Evolutionary conservation across 208 protist genomes (phyloP), one percentile per base, ranked within the genome.

Genomic region (Borovskyia barvae): DNA sequence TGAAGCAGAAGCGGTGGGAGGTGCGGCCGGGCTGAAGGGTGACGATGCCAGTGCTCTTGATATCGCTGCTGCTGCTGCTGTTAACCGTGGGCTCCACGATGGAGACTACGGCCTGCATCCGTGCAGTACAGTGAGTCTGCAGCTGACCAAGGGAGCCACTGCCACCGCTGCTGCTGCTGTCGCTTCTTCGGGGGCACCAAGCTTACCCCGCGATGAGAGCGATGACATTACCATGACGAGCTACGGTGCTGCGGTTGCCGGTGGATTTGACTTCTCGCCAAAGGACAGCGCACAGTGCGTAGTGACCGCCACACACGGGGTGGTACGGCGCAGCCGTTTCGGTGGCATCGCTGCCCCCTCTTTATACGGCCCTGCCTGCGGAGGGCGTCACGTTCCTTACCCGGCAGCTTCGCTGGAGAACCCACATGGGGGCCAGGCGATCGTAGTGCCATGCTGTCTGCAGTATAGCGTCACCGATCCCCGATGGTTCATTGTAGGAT

Each of bases 401-500:
- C 15, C 36, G 9, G 22, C 20, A 22, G 33, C 8, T 8, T 30
- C 51, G 37, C 12, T 24, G 17, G 51, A 57, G 25, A 9, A 30
- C 15, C 12, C 3, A 2, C 6, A 45, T 9, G 14, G 39, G 26
- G n/a, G 22, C n/a, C 17, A 39, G n/a, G 68, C 65, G 20, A 46
- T 74, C 14, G 66, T 59, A 36, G 68, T 86, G 32, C 81, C 83
- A 20, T 74, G 71, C 35, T 85, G 75, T 65, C 72, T 87, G 46
- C 76, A 76, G 28, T 94, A 78, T 66, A 82, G 56, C 43, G 49
- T 46, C 9, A 33, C 82, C 2, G 87, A 94, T 51, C 77, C 70
- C 24, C 81, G 80, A 32, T 74, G 87, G 58, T 62, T 94, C 22
- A 49, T 90, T 20, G 84, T 66, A 11, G 87, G 87, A 39, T 94